Evolutionary conservation across 192 early-diverging fungal genomes (phyloP).

Genomic region (Backusella sp.): DNA sequence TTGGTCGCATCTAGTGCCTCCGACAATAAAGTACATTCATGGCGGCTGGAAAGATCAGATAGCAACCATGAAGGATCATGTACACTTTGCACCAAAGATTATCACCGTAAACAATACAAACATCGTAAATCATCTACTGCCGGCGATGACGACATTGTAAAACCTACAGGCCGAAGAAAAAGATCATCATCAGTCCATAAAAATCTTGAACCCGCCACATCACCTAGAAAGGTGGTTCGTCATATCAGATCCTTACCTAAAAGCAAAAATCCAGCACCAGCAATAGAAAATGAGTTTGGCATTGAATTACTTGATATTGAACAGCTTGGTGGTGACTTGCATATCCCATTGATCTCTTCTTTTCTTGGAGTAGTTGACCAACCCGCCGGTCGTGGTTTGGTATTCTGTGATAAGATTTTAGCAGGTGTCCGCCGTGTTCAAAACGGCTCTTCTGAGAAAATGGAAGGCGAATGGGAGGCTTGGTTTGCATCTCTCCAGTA

Average conservation of each 20-base stretch:
- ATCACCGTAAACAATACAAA: slow-evolving; percentile 17
- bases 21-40: slow-evolving; percentile 28
- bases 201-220: background rate
- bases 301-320: slow-evolving; percentile 35
- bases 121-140: background rate
- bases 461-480: slow-evolving; percentile 17
- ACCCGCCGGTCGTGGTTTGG: slow-evolving; percentile 14
- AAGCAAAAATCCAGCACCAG: background rate
- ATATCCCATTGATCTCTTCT: slow-evolving; percentile 14
- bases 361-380: slow-evolving; percentile 32
- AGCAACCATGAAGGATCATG: slow-evolving; percentile 11
- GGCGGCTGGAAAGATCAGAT: slow-evolving; percentile 27
- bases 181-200: background rate
- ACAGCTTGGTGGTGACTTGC: slow-evolving; percentile 23
- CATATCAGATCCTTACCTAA: background rate
- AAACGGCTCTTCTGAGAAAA: background rate
- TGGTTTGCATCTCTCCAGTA: slow-evolving; percentile 32
- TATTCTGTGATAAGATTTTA: slow-evolving; percentile 31
- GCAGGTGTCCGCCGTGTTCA: slow-evolving; percentile 25
- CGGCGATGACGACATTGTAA: background rate
- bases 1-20: slow-evolving; percentile 29
- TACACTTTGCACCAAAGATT: slow-evolving; percentile 27
- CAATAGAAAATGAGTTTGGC: background rate
- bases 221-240: background rate
- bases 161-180: background rate